Base-by-base conservation (phyloP, 345 rosid genomes). In the Eucalyptus pauciflora region DNA sequence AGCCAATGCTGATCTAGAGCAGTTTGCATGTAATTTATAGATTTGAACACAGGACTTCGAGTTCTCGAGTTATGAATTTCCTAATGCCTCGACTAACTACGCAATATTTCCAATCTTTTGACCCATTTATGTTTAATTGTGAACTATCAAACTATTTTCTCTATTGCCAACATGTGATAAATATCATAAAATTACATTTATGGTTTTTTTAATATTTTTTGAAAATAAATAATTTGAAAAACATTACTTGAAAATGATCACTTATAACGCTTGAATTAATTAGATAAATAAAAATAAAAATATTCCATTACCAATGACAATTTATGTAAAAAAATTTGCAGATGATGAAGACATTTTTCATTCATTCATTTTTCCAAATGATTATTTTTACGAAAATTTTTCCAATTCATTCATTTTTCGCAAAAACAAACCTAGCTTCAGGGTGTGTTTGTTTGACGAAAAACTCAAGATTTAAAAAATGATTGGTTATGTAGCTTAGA, bases 351-450 rank as follows among this genome's bases (percentile, higher is more conserved):
- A n/a, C n/a, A n/a, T n/a, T n/a, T n/a, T n/a, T n/a, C n/a, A n/a
- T n/a, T n/a, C n/a, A n/a, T 52, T 52, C 24, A 52, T 52, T 52
- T 52, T 18, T 52, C 10, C 10, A 20, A 52, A 0, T 0, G 0
- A 8, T 52, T 1, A 52, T 52, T 52, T 52, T 52, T 52, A 7
- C 0, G 2, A 52, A 52, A 52, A 52, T 20, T 7, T 52, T 52
- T 52, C 0, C 2, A 0, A 52, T 20, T 0, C 25, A 52, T 18
- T 20, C 2, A 52, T 52, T 52, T 52, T 52, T 52, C 0, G 0
- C 0, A 52, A 18, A 52, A 52, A 1, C 5, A 18, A 52, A 52
- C 0, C 25, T 52, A 52, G 5, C 10, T 52, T 52, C 20, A 8
- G 10, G 5, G 25, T 52, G 25, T 7, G 25, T 20, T 20, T 52